Conservation (phyloP, 768 basidiomycete genomes). For the Leccinellum rugosiceps region DNA sequence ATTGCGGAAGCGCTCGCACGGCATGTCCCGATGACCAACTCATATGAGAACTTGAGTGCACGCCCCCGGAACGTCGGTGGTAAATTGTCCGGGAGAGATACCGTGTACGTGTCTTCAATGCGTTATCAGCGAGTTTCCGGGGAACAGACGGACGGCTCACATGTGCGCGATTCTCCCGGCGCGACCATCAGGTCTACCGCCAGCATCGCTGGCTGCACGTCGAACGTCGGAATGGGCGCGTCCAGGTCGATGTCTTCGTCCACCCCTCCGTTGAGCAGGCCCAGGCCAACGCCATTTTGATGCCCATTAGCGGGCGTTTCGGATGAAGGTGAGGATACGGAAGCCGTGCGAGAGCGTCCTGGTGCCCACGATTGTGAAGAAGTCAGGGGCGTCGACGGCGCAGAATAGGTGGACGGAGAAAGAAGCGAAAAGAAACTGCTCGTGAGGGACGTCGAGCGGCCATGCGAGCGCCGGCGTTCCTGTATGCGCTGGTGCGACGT, state of each 20-base stretch:
- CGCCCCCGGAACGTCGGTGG: conserved; percentile 92
- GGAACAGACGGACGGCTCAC: conserved; percentile 37
- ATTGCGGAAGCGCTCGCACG: conserved; percentile 44
- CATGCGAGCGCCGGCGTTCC: conserved; percentile 36
- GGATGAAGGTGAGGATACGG: conserved; percentile 25
- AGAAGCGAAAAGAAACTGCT: conserved; percentile 49
- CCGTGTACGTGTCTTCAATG: conserved; percentile 69
- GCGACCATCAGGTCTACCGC: conserved; percentile 80
- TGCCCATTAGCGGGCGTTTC: conserved; percentile 1
- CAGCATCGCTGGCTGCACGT: conserved; percentile 82
- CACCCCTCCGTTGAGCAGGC: conserved; percentile 22
- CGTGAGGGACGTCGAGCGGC: conserved; percentile 51
- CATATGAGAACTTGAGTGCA: conserved; percentile 81
- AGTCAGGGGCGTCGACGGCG: conserved; percentile 20
- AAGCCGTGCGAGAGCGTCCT: conserved; percentile 17
- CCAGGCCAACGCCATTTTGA: conserved; percentile 30
- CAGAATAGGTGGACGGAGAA: conserved; percentile 36
- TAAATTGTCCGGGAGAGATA: conserved; percentile 70
- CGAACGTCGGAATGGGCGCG: conserved; percentile 75
- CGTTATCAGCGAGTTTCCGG: not conserved
- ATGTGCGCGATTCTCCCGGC: conserved; percentile 83
- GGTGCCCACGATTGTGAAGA: conserved; percentile 25
- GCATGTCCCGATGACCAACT: conserved; percentile 86
- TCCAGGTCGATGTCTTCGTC: conserved; percentile 59
- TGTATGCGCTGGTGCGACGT: conserved; percentile 36